phyloP scores from a whole-genome alignment of 805 yeast genomes.

The Candida hungchunana region DNA sequence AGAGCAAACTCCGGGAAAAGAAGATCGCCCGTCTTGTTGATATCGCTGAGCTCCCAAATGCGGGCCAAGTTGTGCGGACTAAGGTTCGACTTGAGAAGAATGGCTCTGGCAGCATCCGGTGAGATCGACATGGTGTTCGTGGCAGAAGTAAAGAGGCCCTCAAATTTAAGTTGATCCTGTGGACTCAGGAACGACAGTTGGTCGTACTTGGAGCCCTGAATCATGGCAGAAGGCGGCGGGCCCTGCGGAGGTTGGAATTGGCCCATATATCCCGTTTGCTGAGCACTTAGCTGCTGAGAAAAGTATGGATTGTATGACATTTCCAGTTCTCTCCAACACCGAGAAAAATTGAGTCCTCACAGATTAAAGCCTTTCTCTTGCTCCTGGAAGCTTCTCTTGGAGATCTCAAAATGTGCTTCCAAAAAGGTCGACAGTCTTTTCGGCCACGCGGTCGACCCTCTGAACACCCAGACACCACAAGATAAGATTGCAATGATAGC shows the following conservation, averaged over 20 bases:
- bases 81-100: conserved; percentile 75
- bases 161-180: conserved; percentile 81
- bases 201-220: conserved; percentile 19
- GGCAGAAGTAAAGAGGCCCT: conserved; percentile 73
- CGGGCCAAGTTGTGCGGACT: conserved; percentile 72
- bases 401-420: too few species aligned
- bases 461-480: too few species aligned
- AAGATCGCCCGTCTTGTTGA: conserved; percentile 77
- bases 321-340: too few species aligned
- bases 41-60: conserved; percentile 88
- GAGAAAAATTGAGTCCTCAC: too few species aligned
- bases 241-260: conserved; percentile 5
- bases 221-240: too few species aligned
- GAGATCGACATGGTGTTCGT: conserved; percentile 55
- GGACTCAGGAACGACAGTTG: conserved; percentile 80
- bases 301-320: not conserved
- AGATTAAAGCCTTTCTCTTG: too few species aligned
- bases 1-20: conserved; percentile 93
- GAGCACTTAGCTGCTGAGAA: not conserved
- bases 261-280: too few species aligned
- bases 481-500: too few species aligned
- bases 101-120: conserved; percentile 73
- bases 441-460: too few species aligned
- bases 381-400: too few species aligned
- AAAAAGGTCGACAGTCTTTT: too few species aligned